Evolutionary conservation across 208 protist genomes (phyloP).

Genomic region (Trypanosoma vivax): DNA sequence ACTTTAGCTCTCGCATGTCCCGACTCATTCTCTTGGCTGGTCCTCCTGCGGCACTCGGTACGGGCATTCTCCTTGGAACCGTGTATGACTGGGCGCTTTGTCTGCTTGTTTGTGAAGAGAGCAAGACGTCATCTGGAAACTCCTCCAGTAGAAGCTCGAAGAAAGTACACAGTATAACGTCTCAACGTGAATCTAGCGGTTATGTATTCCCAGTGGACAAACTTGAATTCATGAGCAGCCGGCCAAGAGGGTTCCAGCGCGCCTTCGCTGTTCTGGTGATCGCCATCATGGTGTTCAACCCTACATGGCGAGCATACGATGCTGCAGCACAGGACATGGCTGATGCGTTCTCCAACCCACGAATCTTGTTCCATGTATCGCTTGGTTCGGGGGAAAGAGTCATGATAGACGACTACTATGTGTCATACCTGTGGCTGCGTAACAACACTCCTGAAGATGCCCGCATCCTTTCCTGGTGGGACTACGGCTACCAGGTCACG

Average conservation of each 20-base stretch:
- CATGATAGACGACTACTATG: conserved; percentile 96
- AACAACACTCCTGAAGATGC: conserved; percentile 92
- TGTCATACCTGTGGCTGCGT: conserved; percentile 95
- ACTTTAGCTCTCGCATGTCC: conserved; percentile 59
- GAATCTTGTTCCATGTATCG: neutral
- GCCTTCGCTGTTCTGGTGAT: conserved; percentile 1
- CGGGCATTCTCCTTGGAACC: conserved; percentile 23
- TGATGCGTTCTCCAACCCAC: neutral
- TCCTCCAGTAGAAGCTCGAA: no score
- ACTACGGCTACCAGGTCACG: conserved; percentile 99
- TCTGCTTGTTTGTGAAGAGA: neutral
- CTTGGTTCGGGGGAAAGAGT: conserved; percentile 21
- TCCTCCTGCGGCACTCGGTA: conserved; percentile 21
- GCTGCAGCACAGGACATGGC: neutral
- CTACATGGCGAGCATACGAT: neutral
- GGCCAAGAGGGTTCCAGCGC: neutral
- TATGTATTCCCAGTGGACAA: no score
- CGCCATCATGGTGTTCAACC: conserved; percentile 7
- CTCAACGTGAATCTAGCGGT: no score
- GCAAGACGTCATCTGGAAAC: no score
- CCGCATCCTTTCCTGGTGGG: conserved; percentile 97
- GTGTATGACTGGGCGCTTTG: conserved; percentile 14
- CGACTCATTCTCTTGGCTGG: conserved; percentile 51
- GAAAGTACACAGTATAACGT: no score
- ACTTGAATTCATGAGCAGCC: neutral